Base-by-base conservation (phyloP, 768 basidiomycete species). In the Lactifluus hygrophoroides region DNA sequence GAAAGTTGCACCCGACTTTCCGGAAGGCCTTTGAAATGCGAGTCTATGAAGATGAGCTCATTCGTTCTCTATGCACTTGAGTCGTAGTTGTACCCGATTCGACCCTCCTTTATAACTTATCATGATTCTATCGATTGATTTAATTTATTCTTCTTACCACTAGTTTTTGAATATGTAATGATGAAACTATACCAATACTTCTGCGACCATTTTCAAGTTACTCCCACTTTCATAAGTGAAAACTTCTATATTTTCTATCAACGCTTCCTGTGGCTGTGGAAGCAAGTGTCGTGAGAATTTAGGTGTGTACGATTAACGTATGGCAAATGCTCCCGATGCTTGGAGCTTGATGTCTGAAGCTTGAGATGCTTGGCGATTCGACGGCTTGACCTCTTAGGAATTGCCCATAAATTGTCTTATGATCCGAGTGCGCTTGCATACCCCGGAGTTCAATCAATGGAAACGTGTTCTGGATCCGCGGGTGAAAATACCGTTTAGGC, bases 21-120 rank as follows among this genome's bases (percentile, higher is more conserved):
- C 42, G 44, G 17, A 46, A 61, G 47, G 30, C 55, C 0, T 64
- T 57, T 16, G 59, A 61, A 32, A 61, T 64, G 62, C 50, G 62
- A 17, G 37, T 57, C 21, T 64, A 40, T 37, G 62, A 64, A 13
- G 62, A 61, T 21, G 34, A 61, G 37, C 55, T 64, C 23, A 21
- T 42, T 48, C 32, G 13, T 43, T 59, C 38, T 21, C 54, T 62
- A n/a, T n/a, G n/a, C n/a, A n/a, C n/a, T n/a, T n/a, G n/a, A n/a
- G n/a, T n/a, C n/a, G n/a, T n/a, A n/a, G n/a, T n/a, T n/a, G n/a
- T n/a, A n/a, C n/a, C n/a, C n/a, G n/a, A n/a, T n/a, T n/a, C n/a
- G n/a, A n/a, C n/a, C n/a, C n/a, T n/a, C n/a, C n/a, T n/a, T n/a
- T n/a, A n/a, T n/a, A n/a, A n/a, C n/a, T n/a, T 34, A 25, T 47